Evolutionary conservation across 352 stramenopile species (phyloP).

Genomic region (Phytophthora tentaculata): DNA sequence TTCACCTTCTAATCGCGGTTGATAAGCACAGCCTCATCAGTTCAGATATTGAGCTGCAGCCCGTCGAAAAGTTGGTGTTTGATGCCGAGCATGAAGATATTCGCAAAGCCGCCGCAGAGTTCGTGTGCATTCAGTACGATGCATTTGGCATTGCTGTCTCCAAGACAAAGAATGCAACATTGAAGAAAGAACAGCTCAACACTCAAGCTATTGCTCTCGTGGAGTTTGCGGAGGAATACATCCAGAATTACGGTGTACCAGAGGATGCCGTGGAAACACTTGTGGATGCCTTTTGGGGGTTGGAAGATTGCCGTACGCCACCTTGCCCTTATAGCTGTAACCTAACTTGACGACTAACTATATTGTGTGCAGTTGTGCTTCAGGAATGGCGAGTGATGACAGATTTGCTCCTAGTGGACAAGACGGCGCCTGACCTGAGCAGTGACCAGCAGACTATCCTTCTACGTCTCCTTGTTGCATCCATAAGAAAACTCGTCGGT

Average conservation of each 20-base stretch:
- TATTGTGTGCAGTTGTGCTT: slow-evolving; percentile 71
- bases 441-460: slow-evolving; percentile 84
- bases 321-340: neutral
- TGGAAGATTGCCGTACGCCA: slow-evolving; percentile 84
- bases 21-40: slow-evolving; percentile 86
- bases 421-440: slow-evolving; percentile 79
- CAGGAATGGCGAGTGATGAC: slow-evolving; percentile 82
- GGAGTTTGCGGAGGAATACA: slow-evolving; percentile 90
- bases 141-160: slow-evolving; percentile 83
- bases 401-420: slow-evolving; percentile 79
- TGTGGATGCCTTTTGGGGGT: slow-evolving; percentile 85
- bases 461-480: slow-evolving; percentile 71
- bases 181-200: slow-evolving; percentile 86
- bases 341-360: slow-evolving; percentile 6
- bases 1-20: slow-evolving; percentile 79
- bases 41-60: slow-evolving; percentile 75
- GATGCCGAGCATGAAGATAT: slow-evolving; percentile 73
- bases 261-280: slow-evolving; percentile 71
- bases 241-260: slow-evolving; percentile 69
- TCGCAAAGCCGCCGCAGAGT: slow-evolving; percentile 82
- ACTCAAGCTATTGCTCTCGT: slow-evolving; percentile 89
- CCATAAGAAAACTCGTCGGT: slow-evolving; percentile 64
- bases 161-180: slow-evolving; percentile 54
- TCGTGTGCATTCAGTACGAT: slow-evolving; percentile 90
- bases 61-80: slow-evolving; percentile 86